Evolutionary conservation across 139 green algal genomes (phyloP), one percentile per base, ranked within the genome.

Genomic region (Coelastrella sp.): DNA sequence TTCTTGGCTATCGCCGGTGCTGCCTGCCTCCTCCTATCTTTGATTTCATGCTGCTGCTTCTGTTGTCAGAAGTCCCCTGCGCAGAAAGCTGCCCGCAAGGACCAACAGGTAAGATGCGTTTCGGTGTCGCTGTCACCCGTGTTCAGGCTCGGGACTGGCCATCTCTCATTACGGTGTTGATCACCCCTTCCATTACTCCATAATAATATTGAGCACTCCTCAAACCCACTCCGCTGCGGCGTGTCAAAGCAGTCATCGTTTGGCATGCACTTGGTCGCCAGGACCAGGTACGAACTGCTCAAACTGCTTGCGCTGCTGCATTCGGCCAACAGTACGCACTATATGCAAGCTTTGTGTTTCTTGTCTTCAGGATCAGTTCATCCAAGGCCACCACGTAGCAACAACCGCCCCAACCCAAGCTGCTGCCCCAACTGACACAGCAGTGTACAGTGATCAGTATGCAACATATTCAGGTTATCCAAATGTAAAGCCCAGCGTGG

Each of bases 31-130:
- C 38, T 84, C 2, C 21, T 84, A 6, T 75, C 59, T 23, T 41
- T 84, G 19, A 30, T 84, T 27, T 43, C 77, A 7, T 74, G 59
- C 59, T 74, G 59, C 59, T 84, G 77, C 77, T 84, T 84, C 77
- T 84, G 77, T 59, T 84, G 77, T 38, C 59, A 75, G 60, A 59
- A 51, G 5, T 63, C 71, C 38, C 35, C 40, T 32, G 13, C n/a
- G 15, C 38, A 63, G 45, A 81, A 68, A 50, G 63, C 63, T 34
- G 25, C 45, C 45, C 45, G 15, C 38, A 41, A 59, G 40, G 41
- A 60, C 15, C 45, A 74, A 30, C 64, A 77, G 38, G 67, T 59
- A 57, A 53, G 32, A 19, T 32, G 30, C 53, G 27, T n/a, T n/a
- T n/a, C n/a, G n/a, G n/a, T n/a, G n/a, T n/a, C n/a, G n/a, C n/a